Conservation (phyloP, 306 rosid genomes). For the Prunus mongolica region DNA sequence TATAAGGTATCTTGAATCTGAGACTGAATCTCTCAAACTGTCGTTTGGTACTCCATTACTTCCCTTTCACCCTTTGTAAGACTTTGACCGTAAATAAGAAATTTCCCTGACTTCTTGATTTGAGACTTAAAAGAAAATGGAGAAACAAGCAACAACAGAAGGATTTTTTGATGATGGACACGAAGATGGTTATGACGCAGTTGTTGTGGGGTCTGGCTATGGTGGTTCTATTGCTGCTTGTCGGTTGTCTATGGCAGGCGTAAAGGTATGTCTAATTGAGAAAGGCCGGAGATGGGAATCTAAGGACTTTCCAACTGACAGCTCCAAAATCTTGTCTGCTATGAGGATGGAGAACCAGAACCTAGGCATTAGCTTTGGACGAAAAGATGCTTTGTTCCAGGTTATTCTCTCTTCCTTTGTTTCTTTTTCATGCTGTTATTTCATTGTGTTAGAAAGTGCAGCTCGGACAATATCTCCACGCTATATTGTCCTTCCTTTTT, state of each 20-base stretch:
- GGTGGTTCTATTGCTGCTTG: conserved; percentile 39
- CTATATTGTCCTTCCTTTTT: not conserved
- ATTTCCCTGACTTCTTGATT: not conserved
- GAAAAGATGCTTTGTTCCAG: conserved; percentile 37
- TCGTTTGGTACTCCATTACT: not conserved
- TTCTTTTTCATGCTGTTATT: not conserved
- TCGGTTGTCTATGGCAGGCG: conserved; percentile 31
- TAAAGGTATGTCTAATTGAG: conserved; percentile 27
- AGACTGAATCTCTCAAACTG: not conserved
- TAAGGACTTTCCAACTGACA: conserved; percentile 31
- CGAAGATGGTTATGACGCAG: conserved; percentile 25
- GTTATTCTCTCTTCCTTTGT: conserved; percentile 13
- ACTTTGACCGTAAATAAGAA: not conserved
- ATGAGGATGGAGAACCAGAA: conserved; percentile 27
- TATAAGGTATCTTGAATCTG: not conserved
- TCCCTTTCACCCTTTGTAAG: not conserved
- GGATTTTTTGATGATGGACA: conserved; percentile 13
- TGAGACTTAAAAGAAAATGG: not conserved
- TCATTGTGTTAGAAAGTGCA: not conserved
- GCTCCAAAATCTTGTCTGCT: conserved; percentile 20
- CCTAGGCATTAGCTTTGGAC: conserved; percentile 33
- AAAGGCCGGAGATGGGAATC: conserved; percentile 35
- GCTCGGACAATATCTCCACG: not conserved
- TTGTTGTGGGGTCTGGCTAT: conserved; percentile 38
- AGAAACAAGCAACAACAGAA: not conserved